Base-by-base conservation (phyloP, 768 basidiomycete genomes). In the Panus rudis region DNA sequence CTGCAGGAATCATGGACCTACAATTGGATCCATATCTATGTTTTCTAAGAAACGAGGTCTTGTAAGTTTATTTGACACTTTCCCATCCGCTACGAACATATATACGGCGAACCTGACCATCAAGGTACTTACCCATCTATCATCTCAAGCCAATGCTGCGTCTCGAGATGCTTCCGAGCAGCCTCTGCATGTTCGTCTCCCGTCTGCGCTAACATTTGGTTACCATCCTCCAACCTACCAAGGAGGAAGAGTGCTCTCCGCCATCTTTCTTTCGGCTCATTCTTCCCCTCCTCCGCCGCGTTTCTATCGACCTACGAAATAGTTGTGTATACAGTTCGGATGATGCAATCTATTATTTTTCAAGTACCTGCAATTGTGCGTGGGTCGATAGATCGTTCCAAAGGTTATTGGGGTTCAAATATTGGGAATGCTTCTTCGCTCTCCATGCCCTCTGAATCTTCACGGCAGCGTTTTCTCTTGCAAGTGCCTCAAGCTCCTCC, bases 1-100 rank as follows among this genome's bases (percentile, higher is more conserved):
- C n/a, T n/a, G n/a, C n/a, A n/a, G 28, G 22, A 11, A 28, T 23
- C 32, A 19, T 21, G 21, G 22, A 63, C 70, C 66, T 63, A 78
- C 76, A 59, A 55, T 79, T 79, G 30, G 76, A 73, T 10, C 78
- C 78, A 65, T 79, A 81, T 11, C 78, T 69, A 55, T 81, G 79
- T 52, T 78, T 79, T 24, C 76, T 70, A 44, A 6, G 31, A 35
- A 30, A 10, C 10, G 28, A n/a, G n/a, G n/a, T n/a, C n/a, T n/a
- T n/a, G n/a, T n/a, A n/a, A n/a, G n/a, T n/a, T n/a, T n/a, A n/a
- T n/a, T n/a, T n/a, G n/a, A n/a, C n/a, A n/a, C n/a, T n/a, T n/a
- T n/a, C n/a, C n/a, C n/a, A n/a, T n/a, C n/a, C n/a, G n/a, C n/a
- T n/a, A n/a, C n/a, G n/a, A n/a, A n/a, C n/a, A n/a, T n/a, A n/a